phyloP scores from a whole-genome alignment of 805 yeast genomes.

The Saccharomycopsis sp. region DNA sequence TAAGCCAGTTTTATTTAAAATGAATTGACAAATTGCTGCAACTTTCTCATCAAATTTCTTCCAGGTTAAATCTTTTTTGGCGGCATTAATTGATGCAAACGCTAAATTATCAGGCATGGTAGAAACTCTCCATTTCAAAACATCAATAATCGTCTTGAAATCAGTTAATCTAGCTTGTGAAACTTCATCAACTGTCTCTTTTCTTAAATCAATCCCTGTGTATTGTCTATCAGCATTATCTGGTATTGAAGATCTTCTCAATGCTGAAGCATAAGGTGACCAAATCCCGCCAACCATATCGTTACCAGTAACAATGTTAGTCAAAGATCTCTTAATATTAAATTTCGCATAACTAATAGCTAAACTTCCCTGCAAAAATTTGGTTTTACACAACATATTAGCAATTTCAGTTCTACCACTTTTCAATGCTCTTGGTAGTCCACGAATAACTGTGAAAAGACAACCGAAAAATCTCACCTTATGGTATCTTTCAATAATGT shows the following conservation, averaged over 20 bases:
- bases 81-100: slow-evolving; percentile 38
- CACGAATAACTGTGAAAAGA: slow-evolving; percentile 68
- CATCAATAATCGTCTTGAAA: slow-evolving; percentile 62
- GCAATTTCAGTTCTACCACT: slow-evolving; percentile 91
- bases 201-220: slow-evolving; percentile 76
- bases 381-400: slow-evolving; percentile 73
- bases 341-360: slow-evolving; percentile 79
- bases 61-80: slow-evolving; percentile 59
- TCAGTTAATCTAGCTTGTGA: slow-evolving; percentile 68
- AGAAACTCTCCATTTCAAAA: slow-evolving; percentile 71
- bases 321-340: slow-evolving; percentile 54
- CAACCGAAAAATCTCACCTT: slow-evolving; percentile 76
- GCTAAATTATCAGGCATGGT: slow-evolving; percentile 78
- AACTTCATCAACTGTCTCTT: slow-evolving; percentile 68
- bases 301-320: slow-evolving; percentile 64
- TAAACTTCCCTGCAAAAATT: slow-evolving; percentile 71
- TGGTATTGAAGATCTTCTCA: slow-evolving; percentile 42
- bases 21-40: slow-evolving; percentile 64
- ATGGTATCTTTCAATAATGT: slow-evolving; percentile 49
- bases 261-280: slow-evolving; percentile 67
- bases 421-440: slow-evolving; percentile 76
- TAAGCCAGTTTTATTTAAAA: slow-evolving; percentile 58
- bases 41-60: slow-evolving; percentile 70
- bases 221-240: slow-evolving; percentile 64
- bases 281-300: slow-evolving; percentile 79